Evolutionary conservation across 176 grass and related monocot genomes (phyloP), one percentile per base, ranked within the genome.

Genomic region (Chrysopogon serrulatus): DNA sequence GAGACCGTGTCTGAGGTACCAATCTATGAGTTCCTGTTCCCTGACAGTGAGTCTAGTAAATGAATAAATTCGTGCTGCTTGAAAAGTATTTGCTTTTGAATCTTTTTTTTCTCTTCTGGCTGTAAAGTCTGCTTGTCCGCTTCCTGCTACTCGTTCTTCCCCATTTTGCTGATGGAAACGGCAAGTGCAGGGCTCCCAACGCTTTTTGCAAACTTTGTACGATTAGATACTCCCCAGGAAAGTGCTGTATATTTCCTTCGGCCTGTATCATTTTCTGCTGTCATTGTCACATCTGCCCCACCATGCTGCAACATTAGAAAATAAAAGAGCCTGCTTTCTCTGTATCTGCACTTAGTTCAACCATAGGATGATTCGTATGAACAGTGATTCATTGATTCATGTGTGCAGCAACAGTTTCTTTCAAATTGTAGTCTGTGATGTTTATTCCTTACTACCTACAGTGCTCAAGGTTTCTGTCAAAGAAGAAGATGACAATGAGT

Each of bases 1-100:
- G 88, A 94, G 34, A 99, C 79, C 0, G 91, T 99, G 83, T 99
- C 96, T 27, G 93, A 13, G 96, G 96, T 77, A 99, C 93, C 35
- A 99, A 99, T 88, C 81, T 94, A 8, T 86, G 79, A 89, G 91
- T 92, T 80, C 19, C 72, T 48, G 37, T 66, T 81, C 42, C 26
- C 45, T 75, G 36, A 19, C 63, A 36, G 32, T 74, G 19, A 28
- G 31, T 82, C 47, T 31, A 69, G 7, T 5, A 85, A 23, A 69
- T 31, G 37, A 61, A 15, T 13, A 13, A 13, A 41, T 62, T 32
- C 24, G 6, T 32, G 17, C 69, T 84, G 37, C 10, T 80, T 85
- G 4, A 79, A 39, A 70, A 73, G 41, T n/a, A n/a, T n/a, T 26
- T 12, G 23, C 32, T 19, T 65, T 26, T 26, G 17, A 19, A n/a